Evolutionary conservation across 768 basidiomycete species (phyloP).

Genomic region (Jaapia argillacea): DNA sequence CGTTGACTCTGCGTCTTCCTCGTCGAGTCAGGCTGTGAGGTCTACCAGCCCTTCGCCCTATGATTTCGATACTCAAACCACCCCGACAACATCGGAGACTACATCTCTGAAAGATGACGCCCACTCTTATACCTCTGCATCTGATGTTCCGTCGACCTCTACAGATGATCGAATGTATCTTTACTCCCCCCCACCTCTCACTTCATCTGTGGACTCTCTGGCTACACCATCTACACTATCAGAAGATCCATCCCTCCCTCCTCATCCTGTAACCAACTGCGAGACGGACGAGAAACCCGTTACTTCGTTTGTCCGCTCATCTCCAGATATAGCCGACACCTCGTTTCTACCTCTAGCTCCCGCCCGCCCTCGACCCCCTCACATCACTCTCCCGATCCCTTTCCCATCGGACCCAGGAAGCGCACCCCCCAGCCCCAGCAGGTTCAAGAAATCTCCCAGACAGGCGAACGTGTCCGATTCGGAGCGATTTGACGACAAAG

Average conservation of each 20-base stretch:
- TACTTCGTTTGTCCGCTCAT: not conserved
- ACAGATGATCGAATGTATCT: constrained; percentile 18
- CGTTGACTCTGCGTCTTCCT: not conserved
- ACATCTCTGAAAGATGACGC: constrained; percentile 12
- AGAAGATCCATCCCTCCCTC: constrained; percentile 20
- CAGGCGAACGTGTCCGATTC: too few species aligned
- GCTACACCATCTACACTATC: constrained; percentile 45
- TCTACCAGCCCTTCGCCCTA: not conserved
- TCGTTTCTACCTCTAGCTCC: not conserved
- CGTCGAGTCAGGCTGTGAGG: not conserved
- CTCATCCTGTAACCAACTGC: constrained; percentile 27
- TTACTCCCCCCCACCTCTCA: constrained; percentile 35
- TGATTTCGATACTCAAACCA: constrained; percentile 2
- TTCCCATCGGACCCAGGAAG: not conserved
- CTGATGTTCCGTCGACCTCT: constrained; percentile 20
- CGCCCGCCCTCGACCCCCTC: not conserved
- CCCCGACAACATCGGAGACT: not conserved
- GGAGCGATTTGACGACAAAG: too few species aligned
- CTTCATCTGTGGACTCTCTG: constrained; percentile 53
- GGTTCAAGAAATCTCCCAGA: too few species aligned
- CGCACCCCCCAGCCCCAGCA: too few species aligned
- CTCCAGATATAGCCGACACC: not conserved
- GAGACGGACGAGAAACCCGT: not conserved
- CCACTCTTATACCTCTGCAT: constrained; percentile 18
- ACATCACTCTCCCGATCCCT: not conserved